Percentiles rank a stretch among this genome's conserved stretches.
phyloP scores from a whole-genome alignment of 768 basidiomycete species.

The Podaxis pistillaris region DNA sequence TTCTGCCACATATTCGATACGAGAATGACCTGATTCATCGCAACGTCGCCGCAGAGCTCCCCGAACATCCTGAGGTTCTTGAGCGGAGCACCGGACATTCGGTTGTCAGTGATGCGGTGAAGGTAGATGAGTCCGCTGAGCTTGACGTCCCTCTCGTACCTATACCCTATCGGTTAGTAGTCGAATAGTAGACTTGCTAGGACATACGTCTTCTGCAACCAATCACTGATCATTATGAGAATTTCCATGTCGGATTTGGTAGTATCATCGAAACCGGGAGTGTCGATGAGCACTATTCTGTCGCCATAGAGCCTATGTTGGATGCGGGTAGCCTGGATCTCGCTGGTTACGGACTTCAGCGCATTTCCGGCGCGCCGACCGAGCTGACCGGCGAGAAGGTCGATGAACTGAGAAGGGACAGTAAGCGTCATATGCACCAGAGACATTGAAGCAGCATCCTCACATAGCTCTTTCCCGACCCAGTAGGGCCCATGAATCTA shows the following conservation, averaged over 20 bases:
- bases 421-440: background rate
- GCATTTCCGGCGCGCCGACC: conserved; percentile 14
- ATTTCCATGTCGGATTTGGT: conserved; percentile 18
- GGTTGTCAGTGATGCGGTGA: conserved; percentile 17
- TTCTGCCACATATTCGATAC: conserved; percentile 24
- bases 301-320: conserved; percentile 16
- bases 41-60: conserved; percentile 17
- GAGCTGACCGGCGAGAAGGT: conserved; percentile 17
- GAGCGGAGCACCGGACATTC: conserved; percentile 13
- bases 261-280: conserved; percentile 35
- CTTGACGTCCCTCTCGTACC: conserved; percentile 12
- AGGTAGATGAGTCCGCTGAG: conserved; percentile 17
- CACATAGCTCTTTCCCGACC: conserved; percentile 25
- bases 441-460: background rate
- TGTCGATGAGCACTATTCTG: conserved; percentile 39
- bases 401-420: conserved; percentile 22
- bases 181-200: background rate
- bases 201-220: conserved; percentile 16
- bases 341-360: conserved; percentile 36
- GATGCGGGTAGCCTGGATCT: conserved; percentile 29
- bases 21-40: conserved; percentile 15
- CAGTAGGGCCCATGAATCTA: conserved; percentile 27
- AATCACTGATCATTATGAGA: conserved; percentile 13
- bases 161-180: background rate
- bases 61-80: conserved; percentile 17